A percentile compares a stretch with the other conserved stretches of the same genome.
phyloP scores from a whole-genome alignment of 2,329 filamentous ascomycete genomes.

The Chaetomiaceae sp. region DNA sequence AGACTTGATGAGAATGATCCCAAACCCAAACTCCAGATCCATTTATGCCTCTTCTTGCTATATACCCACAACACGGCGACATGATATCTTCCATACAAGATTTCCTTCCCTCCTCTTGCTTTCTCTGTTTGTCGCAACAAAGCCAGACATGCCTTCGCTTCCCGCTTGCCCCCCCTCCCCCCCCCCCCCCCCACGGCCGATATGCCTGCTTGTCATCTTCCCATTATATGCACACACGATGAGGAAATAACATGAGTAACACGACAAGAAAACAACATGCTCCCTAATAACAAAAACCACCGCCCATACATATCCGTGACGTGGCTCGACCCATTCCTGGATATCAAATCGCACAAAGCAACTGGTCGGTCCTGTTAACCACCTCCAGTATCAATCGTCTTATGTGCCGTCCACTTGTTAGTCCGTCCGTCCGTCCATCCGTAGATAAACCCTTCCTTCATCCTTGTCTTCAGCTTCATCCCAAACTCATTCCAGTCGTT shows the following conservation, averaged over 20 bases:
- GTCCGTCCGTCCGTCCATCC: background rate
- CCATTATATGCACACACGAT: conserved; percentile 11
- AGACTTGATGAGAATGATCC: too few species aligned
- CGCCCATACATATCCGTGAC: background rate
- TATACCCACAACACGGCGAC: conserved; percentile 1
- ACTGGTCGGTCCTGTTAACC: background rate
- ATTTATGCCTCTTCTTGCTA: conserved; percentile 10
- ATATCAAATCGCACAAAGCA: background rate
- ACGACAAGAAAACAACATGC: background rate
- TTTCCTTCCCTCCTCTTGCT: too few species aligned
- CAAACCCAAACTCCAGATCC: conserved; percentile 10
- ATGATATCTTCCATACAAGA: background rate
- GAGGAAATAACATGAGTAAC: background rate
- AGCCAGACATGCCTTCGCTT: background rate
- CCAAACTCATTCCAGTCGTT: conserved; percentile 2
- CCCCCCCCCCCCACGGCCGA: background rate
- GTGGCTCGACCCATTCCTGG: background rate
- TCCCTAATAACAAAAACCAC: conserved; percentile 3
- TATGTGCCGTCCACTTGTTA: background rate
- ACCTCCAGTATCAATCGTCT: background rate
- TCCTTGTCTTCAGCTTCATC: background rate
- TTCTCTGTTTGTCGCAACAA: background rate
- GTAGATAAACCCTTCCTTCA: background rate
- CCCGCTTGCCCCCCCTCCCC: too few species aligned
- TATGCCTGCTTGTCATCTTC: background rate